Conservation (phyloP, 352 stramenopile genomes). For the Phytopythium vexans region DNA sequence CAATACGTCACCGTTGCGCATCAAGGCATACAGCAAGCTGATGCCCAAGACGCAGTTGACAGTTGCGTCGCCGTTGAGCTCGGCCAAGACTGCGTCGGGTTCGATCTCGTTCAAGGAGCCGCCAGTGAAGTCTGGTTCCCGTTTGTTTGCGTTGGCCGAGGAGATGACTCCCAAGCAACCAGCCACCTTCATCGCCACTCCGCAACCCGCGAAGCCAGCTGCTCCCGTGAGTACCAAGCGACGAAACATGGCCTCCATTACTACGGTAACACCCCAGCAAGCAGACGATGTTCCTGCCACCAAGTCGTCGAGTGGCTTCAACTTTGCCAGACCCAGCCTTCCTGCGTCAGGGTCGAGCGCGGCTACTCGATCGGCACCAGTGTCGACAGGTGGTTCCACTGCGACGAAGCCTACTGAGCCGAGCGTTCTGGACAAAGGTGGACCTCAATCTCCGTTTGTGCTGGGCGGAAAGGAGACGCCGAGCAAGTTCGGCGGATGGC, state of each 20-base stretch:
- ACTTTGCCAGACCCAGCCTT: constrained; percentile 16
- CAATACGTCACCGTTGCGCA: constrained; percentile 17
- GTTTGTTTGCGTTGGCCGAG: constrained; percentile 53
- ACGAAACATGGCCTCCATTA: constrained; percentile 26
- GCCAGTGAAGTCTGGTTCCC: constrained; percentile 51
- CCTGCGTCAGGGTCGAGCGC: constrained; percentile 8
- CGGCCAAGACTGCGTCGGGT: constrained; percentile 28
- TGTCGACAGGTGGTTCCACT: not conserved
- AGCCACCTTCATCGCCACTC: constrained; percentile 44
- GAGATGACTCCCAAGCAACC: constrained; percentile 54
- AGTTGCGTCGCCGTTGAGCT: constrained; percentile 63
- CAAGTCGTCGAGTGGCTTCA: constrained; percentile 16
- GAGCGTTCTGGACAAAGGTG: not conserved
- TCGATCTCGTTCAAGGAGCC: constrained; percentile 61
- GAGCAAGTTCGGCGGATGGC: constrained; percentile 14
- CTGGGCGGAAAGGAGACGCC: constrained; percentile 24
- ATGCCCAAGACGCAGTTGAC: constrained; percentile 68
- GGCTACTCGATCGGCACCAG: not conserved
- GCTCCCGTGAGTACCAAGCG: constrained; percentile 34
- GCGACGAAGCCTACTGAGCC: not conserved
- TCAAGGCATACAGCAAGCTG: constrained; percentile 62
- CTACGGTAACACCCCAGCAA: too few species aligned
- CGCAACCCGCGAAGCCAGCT: constrained; percentile 32
- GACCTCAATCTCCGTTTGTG: constrained; percentile 15
- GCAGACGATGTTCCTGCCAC: too few species aligned